Evolutionary conservation across 495 filamentous ascomycete species (phyloP), one percentile per base, ranked within the genome.

Genomic region (Penicillium manginii): DNA sequence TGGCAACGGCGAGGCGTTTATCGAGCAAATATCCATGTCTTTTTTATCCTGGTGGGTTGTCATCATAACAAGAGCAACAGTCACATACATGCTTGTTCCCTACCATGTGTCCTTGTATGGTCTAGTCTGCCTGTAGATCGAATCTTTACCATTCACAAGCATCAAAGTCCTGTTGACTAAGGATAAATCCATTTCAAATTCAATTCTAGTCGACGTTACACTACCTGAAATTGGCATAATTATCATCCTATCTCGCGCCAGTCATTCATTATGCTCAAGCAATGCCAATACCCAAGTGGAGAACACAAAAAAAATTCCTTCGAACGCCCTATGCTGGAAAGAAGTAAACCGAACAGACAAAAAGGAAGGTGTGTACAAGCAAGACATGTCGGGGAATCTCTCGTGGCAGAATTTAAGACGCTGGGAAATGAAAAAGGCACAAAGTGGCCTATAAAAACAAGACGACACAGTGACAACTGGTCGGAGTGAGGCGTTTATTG

Each of bases 1-100:
- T 59, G 61, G 64, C 66, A 70, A 64, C 61, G 68, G 73, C 64
- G 59, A 69, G 74, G 72, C 72, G 74, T 77, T 75, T 50, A 50
- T 51, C 64, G 64, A 62, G 64, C 61, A 66, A 62, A 62, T 62
- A 67, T 66, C 53, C 58, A 58, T 61, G 55, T 63, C 48, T 63
- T 55, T 62, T 8, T 43, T 21, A 18, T 61, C 50, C 31, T 50
- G 42, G 43, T 46, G 55, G 52, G 26, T 60, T 47, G 19, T 47
- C 45, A 8, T 55, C 50, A 46, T 42, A 55, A 65, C 35, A 42
- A 65, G 37, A 43, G 21, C 31, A 37, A 42, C 18, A 57, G 50
- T 45, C 45, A 29, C 54, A 57, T 55, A 61, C 39, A 14, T 19
- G 21, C 37, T 32, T 45, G 21, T 26, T 47, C 22, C 45, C 8